Conservation (phyloP, 192 early-diverging fungal species). For the Backusella westeae region DNA sequence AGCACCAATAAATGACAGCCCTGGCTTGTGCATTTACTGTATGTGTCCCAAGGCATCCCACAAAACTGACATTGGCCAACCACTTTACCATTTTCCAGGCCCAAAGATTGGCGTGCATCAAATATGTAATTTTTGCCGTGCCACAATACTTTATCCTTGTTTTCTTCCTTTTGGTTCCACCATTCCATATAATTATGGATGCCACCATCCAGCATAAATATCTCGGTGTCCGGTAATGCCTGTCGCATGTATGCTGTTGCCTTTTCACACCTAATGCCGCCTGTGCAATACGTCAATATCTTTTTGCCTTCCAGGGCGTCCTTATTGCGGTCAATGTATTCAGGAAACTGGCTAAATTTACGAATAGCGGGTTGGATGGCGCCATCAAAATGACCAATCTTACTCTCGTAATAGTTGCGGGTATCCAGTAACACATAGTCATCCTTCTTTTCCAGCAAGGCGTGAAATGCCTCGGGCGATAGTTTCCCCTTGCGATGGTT, state of each 20-base stretch:
- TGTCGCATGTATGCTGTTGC: slow-evolving; percentile 54
- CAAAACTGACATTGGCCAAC: slow-evolving; percentile 41
- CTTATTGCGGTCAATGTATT: slow-evolving; percentile 51
- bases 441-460: slow-evolving; percentile 29
- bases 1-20: slow-evolving; percentile 55
- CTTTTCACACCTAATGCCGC: slow-evolving; percentile 57
- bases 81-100: slow-evolving; percentile 10
- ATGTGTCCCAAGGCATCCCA: slow-evolving; percentile 36
- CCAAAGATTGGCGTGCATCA: slow-evolving; percentile 63
- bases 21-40: slow-evolving; percentile 47
- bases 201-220: slow-evolving; percentile 67
- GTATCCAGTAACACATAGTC: slow-evolving; percentile 51
- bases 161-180: slow-evolving; percentile 29
- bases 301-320: slow-evolving; percentile 45
- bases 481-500: slow-evolving; percentile 39
- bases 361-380: slow-evolving; percentile 62
- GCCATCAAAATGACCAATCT: slow-evolving; percentile 57
- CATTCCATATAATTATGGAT: slow-evolving; percentile 75
- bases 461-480: slow-evolving; percentile 53
- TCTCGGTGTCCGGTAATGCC: slow-evolving; percentile 39
- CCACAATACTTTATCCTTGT: slow-evolving; percentile 47
- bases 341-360: slow-evolving; percentile 60
- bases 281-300: slow-evolving; percentile 72
- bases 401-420: slow-evolving; percentile 68
- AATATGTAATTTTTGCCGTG: slow-evolving; percentile 71